Percentiles rank a stretch among this genome's conserved stretches.
Evolutionary conservation across 805 yeast species (phyloP).

Genomic region (Saturnispora quitensis): DNA sequence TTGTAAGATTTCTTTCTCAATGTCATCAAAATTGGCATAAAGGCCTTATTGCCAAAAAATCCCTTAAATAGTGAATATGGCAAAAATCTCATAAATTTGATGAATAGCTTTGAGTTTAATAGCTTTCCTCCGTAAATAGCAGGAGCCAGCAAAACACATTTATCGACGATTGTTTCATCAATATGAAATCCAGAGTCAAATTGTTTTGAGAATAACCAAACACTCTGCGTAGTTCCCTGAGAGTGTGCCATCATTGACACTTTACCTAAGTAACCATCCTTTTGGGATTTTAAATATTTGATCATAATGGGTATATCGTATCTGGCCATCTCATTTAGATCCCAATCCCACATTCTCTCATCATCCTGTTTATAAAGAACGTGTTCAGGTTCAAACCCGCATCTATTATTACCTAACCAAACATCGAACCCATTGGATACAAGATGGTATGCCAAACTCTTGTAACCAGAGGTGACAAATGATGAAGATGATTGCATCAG

Average conservation of each 20-base stretch:
- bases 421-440: constrained; percentile 58
- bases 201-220: constrained; percentile 52
- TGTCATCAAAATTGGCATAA: constrained; percentile 64
- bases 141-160: constrained; percentile 76
- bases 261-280: constrained; percentile 29
- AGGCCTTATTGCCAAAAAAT: constrained; percentile 70
- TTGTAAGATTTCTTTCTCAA: constrained; percentile 44
- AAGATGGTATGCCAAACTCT: constrained; percentile 60
- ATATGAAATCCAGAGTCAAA: constrained; percentile 26
- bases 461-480: constrained; percentile 71
- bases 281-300: constrained; percentile 39
- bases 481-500: constrained; percentile 82
- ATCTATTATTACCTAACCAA: constrained; percentile 87
- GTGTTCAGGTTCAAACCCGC: constrained; percentile 75
- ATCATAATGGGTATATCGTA: constrained; percentile 71
- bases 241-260: constrained; percentile 73
- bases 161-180: constrained; percentile 38
- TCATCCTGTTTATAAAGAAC: constrained; percentile 33
- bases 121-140: constrained; percentile 84
- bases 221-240: constrained; percentile 87
- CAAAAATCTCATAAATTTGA: constrained; percentile 50
- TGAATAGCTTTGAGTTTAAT: constrained; percentile 52
- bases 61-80: constrained; percentile 35
- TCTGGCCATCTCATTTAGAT: constrained; percentile 70
- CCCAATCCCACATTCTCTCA: constrained; percentile 86